These are phyloP conservation scores for Ceratocystis variospora DNA, from an alignment of 2,329 filamentous ascomycete species.

Conservation along the genomic window DNA sequence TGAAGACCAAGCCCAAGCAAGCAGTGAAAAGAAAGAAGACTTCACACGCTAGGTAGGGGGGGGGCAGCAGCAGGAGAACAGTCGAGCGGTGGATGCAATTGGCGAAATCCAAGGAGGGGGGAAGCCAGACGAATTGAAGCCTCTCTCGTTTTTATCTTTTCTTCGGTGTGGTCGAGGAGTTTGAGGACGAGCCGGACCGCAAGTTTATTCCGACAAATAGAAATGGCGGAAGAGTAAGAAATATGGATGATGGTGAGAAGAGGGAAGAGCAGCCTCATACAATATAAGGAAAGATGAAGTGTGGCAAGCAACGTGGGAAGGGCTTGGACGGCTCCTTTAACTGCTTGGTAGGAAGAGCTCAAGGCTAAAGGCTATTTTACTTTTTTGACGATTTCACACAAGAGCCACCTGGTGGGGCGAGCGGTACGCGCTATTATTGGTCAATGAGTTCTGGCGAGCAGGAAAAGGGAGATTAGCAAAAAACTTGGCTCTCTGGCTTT, in stretches of 20 bases:
- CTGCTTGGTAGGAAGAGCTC: conserved; percentile 1
- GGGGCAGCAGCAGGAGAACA: not conserved
- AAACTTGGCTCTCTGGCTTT: not conserved
- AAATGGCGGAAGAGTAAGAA: not conserved
- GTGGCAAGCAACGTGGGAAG: not conserved
- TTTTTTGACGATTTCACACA: conserved; percentile 5
- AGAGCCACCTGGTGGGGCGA: conserved; percentile 3
- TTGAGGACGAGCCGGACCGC: not conserved
- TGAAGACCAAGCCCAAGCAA: not conserved
- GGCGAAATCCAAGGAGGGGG: not conserved
- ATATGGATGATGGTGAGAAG: not conserved
- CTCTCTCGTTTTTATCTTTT: not conserved
- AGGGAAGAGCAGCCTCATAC: not conserved
- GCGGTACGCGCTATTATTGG: conserved; percentile 1
- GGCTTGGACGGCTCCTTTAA: not conserved
- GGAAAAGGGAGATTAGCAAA: conserved; percentile 8
- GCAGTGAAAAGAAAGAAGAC: not conserved
- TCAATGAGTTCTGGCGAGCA: not conserved
- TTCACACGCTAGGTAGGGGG: not conserved
- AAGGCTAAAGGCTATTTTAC: conserved; percentile 8
- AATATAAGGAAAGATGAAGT: not conserved
- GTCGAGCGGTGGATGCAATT: not conserved
- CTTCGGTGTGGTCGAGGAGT: not conserved
- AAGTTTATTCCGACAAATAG: not conserved
- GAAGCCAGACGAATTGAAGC: not conserved